Evolutionary conservation across 805 yeast species (phyloP), one percentile per base, ranked within the genome.

Genomic region (Kodamaea hsintzibuensis): DNA sequence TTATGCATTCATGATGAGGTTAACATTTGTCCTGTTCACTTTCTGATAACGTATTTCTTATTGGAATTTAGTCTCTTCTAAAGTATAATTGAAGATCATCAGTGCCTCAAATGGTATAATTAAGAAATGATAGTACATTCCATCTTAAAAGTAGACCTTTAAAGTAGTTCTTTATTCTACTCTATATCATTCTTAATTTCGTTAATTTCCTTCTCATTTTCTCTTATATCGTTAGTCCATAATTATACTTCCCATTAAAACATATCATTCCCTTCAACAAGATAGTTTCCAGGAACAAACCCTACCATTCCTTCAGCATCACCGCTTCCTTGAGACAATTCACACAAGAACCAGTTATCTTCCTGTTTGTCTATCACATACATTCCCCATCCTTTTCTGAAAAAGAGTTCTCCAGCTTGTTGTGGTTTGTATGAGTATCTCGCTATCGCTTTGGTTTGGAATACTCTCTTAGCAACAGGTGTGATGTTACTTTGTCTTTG

Each of bases 281-380:
- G 57, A 56, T 76, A 76, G 49, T 76, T 76, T 12, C 78, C 78
- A 1, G 80, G 79, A 16, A 76, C 77, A 46, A 76, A 62, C 0
- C 80, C 80, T 4, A 76, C 67, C 53, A 60, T 49, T 7, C 80
- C 80, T 16, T 59, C 58, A 2, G 56, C 55, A 5, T 63, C 64
- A n/a, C 63, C 68, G 51, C 74, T 65, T 49, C 73, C 74, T 2
- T 71, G 72, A 5, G 60, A 58, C 55, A 76, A 65, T 56, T 76
- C 80, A 60, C 80, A 76, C 38, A 75, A 68, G 56, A 59, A 76
- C 80, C 80, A 76, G 52, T 72, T 67, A 55, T 76, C 80, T 50
- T 71, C 77, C 57, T 76, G 80, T 53, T 71, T 72, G 61, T 74
- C 74, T 30, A 76, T 64, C 25, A 76, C 66, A 54, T 66, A 76